Conservation (phyloP, 2,329 filamentous ascomycete genomes). For the Fusarium tupiense region DNA sequence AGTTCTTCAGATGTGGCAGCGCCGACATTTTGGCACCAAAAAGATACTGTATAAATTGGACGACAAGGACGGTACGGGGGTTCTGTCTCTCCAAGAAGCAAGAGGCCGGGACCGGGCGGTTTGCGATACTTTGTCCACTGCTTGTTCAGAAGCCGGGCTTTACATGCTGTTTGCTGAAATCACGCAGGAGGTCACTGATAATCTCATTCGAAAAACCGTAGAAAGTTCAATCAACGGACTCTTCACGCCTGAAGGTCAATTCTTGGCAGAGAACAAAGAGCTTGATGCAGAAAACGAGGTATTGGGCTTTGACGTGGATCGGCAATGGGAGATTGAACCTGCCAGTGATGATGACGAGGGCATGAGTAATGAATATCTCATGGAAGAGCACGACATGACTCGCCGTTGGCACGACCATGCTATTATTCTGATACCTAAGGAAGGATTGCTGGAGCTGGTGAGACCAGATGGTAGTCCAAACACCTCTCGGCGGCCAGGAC, state of each 20-base stretch:
- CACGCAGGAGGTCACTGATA: not conserved
- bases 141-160: conserved; percentile 3
- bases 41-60: conserved; percentile 16
- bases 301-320: not conserved
- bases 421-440: conserved; percentile 9
- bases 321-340: not conserved
- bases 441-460: not conserved
- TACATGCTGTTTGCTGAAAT: conserved; percentile 21
- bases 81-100: not conserved
- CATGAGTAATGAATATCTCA: not conserved
- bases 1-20: conserved; percentile 9
- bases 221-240: conserved; percentile 1
- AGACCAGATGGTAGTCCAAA: not conserved
- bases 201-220: not conserved
- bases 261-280: not conserved
- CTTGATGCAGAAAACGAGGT: conserved; percentile 11
- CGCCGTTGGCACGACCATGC: conserved; percentile 12
- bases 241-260: not conserved
- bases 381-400: not conserved
- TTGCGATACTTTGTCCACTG: not conserved
- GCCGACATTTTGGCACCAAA: not conserved
- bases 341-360: conserved; percentile 8
- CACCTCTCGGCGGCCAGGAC: not conserved
- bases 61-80: not conserved
- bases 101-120: conserved; percentile 1